Conservation (phyloP, 2,329 filamentous ascomycete species). For the Penicillium glabrum region DNA sequence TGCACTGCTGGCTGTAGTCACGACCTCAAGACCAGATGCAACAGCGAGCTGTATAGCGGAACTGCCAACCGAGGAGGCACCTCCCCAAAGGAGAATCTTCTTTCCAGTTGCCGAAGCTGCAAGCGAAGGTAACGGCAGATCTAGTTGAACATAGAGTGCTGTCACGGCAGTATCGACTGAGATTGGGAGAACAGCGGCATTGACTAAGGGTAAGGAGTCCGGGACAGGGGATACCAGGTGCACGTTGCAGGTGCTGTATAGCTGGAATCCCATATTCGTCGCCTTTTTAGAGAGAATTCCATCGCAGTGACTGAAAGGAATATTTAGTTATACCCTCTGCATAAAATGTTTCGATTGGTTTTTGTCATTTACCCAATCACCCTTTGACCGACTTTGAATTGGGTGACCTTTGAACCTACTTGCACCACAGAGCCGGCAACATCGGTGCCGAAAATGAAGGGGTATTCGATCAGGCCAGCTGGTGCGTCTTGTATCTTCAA, state of each 20-base stretch:
- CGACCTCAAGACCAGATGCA: constrained; percentile 40
- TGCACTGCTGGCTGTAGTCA: constrained; percentile 38
- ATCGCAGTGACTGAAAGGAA: constrained; percentile 10
- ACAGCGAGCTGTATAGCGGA: constrained; percentile 44
- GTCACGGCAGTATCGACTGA: constrained; percentile 33
- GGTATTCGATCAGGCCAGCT: neutral
- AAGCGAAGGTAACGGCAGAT: constrained; percentile 22
- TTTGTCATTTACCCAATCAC: constrained; percentile 21
- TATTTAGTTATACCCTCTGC: neutral
- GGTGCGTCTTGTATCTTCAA: neutral
- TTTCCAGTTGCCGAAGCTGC: constrained; percentile 16
- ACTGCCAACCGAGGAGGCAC: constrained; percentile 45
- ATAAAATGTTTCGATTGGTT: neutral
- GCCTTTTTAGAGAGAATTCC: constrained; percentile 24
- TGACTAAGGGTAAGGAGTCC: constrained; percentile 29
- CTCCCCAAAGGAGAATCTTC: constrained; percentile 46
- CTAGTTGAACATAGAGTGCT: constrained; percentile 30
- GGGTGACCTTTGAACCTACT: constrained; percentile 33
- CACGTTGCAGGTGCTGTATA: constrained; percentile 27
- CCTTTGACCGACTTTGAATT: constrained; percentile 29
- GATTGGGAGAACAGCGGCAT: constrained; percentile 39
- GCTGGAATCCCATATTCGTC: constrained; percentile 27
- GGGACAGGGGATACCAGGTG: constrained; percentile 31
- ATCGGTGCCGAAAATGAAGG: constrained; percentile 42
- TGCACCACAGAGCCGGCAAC: constrained; percentile 49